phyloP scores from a whole-genome alignment of 1,284 basidiomycete species.

The Tausonia pullulans region DNA sequence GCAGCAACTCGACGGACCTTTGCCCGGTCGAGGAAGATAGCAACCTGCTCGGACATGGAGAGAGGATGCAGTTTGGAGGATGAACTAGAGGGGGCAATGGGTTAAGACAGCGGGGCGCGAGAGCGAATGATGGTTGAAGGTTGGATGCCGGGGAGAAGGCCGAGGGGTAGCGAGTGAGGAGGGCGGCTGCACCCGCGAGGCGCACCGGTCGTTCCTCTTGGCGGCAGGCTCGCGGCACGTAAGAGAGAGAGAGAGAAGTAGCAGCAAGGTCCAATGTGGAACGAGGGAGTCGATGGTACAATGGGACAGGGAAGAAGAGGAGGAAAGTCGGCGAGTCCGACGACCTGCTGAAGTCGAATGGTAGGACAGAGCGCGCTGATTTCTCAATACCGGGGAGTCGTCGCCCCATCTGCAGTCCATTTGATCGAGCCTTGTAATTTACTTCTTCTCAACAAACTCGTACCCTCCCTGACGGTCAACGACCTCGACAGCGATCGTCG shows the following conservation, averaged over 20 bases:
- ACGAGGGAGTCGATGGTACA: no score
- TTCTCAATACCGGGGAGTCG: no score
- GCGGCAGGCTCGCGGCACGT: no score
- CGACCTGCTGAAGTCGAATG: no score
- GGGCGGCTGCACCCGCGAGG: not conserved
- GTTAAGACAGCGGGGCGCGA: not conserved
- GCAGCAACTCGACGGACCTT: slow-evolving; percentile 26
- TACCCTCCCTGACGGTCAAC: slow-evolving; percentile 61
- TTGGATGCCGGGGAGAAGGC: not conserved
- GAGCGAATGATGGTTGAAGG: not conserved
- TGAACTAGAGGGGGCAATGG: no score
- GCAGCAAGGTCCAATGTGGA: not conserved
- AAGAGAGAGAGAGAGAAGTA: not conserved
- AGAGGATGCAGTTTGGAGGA: not conserved
- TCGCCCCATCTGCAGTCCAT: no score
- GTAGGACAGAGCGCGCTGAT: no score
- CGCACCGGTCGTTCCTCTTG: no score
- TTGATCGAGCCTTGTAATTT: no score
- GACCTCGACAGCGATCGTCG: slow-evolving; percentile 54
- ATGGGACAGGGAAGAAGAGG: no score
- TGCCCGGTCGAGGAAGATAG: slow-evolving; percentile 28
- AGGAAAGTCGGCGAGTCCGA: no score
- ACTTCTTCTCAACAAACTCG: slow-evolving; percentile 34
- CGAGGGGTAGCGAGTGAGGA: not conserved
- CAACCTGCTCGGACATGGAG: slow-evolving; percentile 10